Base-by-base conservation (phyloP, 1,139 yeast genomes). In the Wickerhamomyces sp. region DNA sequence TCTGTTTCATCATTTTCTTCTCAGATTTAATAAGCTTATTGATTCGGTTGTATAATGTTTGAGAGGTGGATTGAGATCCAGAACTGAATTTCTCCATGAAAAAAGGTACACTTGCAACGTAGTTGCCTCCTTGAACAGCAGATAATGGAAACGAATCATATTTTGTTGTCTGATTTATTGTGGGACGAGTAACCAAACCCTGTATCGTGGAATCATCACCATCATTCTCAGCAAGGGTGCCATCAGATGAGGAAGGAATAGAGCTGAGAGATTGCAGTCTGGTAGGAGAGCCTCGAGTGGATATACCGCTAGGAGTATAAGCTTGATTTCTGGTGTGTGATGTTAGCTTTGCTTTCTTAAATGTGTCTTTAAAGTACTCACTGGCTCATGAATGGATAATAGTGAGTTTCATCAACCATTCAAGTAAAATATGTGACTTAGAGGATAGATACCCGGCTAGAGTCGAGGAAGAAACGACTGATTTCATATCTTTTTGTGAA, bases 11-110 rank as follows among this genome's bases (percentile, higher is more conserved):
- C 23, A 54, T 51, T 34, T 60, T 68, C 39, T 54, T 55, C 41
- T 68, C 66, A 6, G 48, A 36, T 40, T 58, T 63, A 32, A 66
- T 54, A 31, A 65, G 47, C 41, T 59, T 68, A 16, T 51, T 50
- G 20, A 68, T 36, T 39, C 58, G 59, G 26, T 37, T 47, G 15
- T 45, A 38, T 21, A 55, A 25, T 6, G 54, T 33, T 8, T 33
- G 31, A 2, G 57, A 45, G 10, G 54, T 40, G 15, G 49, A 42
- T 22, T 47, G 52, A 9, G 40, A 33, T 15, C 29, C 36, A 1
- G 42, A 26, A 17, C 31, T 39, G 19, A 52, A 42, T 23, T 37
- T 47, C n/a, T 39, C 46, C 15, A 49, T 39, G 16, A 53, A 37
- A 3, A 54, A 46, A 16, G 36, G 33, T 12, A 38, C 21, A 7